Evolutionary conservation across 2,329 filamentous ascomycete species (phyloP), one percentile per base, ranked within the genome.

Genomic region (Arthroderma sp.): DNA sequence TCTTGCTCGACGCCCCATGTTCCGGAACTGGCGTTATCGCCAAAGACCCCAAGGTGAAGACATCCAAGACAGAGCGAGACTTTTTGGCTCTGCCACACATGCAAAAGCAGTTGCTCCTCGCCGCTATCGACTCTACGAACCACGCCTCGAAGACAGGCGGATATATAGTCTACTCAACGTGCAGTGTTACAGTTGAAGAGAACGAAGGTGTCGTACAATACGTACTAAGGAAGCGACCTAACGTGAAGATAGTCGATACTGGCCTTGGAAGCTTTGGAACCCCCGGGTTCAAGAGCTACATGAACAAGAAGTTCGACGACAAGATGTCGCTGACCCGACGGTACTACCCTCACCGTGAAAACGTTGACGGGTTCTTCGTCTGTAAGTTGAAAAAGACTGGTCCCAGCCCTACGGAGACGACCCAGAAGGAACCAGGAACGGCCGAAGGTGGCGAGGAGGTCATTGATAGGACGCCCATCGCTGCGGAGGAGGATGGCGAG

Each of bases 361-460:
- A 96, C 74, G 90, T 98, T 35, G 93, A 97, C 71, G 93, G 93
- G 62, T 98, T 98, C 83, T 98, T 90, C 70, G 93, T 98, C 61
- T 88, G 90, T 67, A 98, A 98, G 74, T 87, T 98, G 75, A 91
- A 95, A 74, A 98, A 98, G 80, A 82, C 82, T 15, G 91, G 83
- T 0, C 86, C 88, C 2, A 88, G 87, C 41, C 85, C 87, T 37
- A 61, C 59, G 1, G 43, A 60, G 41, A 62, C 61, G 7, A 54
- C 63, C 54, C 64, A 62, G 47, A 57, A 64, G 21, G 47, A n/a
- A 31, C 59, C 61, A n/a, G 61, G 62, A 25, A 61, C 62, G 8
- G 62, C 66, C 2, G 57, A 39, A 54, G 70, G 77, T 37, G 74
- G 76, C 52, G 77, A 79, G 49, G 67, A 75, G 43, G 70, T 81